Conservation (phyloP, 164 flowering plant species). For the Hamamelis virginiana region DNA sequence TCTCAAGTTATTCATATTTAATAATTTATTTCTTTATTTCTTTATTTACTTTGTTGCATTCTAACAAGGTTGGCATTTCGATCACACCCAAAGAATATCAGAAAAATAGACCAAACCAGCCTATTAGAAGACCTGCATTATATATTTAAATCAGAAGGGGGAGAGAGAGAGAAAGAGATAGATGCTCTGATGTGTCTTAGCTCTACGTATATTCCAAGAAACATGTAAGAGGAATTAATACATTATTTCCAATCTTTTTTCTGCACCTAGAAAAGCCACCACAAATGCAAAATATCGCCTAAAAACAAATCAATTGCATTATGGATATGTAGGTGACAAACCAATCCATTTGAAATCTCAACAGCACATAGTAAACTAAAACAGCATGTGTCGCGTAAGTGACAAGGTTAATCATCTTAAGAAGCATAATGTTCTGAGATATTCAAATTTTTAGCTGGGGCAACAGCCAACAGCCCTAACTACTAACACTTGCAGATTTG, state of each 20-base stretch:
- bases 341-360: too few species aligned
- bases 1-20: neutral
- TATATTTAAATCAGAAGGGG: too few species aligned
- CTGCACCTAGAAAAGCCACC: neutral
- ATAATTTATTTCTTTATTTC: too few species aligned
- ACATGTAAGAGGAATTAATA: neutral
- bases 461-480: neutral
- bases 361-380: too few species aligned
- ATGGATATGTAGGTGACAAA: too few species aligned
- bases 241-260: neutral
- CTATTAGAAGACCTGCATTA: neutral
- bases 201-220: neutral
- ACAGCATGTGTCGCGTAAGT: too few species aligned
- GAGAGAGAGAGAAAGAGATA: too few species aligned
- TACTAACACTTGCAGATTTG: neutral
- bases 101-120: neutral
- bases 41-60: too few species aligned
- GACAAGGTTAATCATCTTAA: too few species aligned
- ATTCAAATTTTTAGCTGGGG: neutral
- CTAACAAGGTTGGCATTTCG: too few species aligned
- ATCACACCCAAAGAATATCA: neutral
- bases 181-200: neutral
- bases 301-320: neutral
- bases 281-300: neutral
- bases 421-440: neutral